Evolutionary conservation across 371 early-diverging fungal genomes (phyloP).

Genomic region (Apophysomyces sp.): DNA sequence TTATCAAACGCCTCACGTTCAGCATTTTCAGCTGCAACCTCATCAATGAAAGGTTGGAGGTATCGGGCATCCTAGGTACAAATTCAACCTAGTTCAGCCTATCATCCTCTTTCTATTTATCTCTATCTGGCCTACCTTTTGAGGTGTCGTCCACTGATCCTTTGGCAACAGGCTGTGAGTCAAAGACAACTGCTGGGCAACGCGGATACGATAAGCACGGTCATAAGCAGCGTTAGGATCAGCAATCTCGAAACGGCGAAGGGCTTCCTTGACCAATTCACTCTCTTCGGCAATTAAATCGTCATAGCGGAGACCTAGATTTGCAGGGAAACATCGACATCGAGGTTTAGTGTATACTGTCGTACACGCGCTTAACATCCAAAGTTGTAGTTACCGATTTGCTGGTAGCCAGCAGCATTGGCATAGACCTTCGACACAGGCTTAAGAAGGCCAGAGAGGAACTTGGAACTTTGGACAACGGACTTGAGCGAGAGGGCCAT

Average conservation of each 20-base stretch:
- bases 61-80: constrained; percentile 70
- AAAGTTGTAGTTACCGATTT: constrained; percentile 71
- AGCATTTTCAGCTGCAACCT: constrained; percentile 81
- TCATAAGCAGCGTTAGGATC: constrained; percentile 64
- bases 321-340: background rate
- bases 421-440: constrained; percentile 75
- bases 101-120: background rate
- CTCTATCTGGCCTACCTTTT: constrained; percentile 50
- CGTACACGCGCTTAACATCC: constrained; percentile 56
- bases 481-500: constrained; percentile 49
- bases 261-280: constrained; percentile 81
- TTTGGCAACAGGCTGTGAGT: constrained; percentile 71
- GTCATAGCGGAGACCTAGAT: constrained; percentile 85
- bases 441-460: constrained; percentile 62
- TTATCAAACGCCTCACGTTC: constrained; percentile 77
- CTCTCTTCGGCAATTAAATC: constrained; percentile 90
- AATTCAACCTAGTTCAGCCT: background rate
- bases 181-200: constrained; percentile 79
- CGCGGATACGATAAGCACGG: constrained; percentile 83
- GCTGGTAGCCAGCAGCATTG: constrained; percentile 76
- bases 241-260: constrained; percentile 77
- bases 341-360: background rate
- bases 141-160: constrained; percentile 76
- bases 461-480: constrained; percentile 61
- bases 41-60: constrained; percentile 81